Evolutionary conservation across 352 stramenopile species (phyloP).

Genomic region (Pythium periplocum): DNA sequence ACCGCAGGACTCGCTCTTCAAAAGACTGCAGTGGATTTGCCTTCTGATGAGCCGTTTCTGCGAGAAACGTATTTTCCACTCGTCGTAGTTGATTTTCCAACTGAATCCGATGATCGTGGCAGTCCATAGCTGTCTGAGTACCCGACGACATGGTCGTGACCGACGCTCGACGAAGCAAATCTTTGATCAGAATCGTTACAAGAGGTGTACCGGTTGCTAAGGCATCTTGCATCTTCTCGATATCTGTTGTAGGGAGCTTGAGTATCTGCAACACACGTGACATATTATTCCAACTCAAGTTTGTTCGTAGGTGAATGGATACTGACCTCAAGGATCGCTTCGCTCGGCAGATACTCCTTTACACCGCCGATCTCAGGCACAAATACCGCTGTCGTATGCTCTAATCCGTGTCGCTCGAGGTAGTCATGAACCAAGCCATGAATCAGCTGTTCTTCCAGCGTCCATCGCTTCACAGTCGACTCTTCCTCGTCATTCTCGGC

Average conservation of each 20-base stretch:
- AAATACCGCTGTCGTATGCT: conserved; percentile 66
- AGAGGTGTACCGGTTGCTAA: conserved; percentile 10
- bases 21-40: conserved; percentile 28
- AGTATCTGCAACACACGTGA: conserved; percentile 25
- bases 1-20: conserved; percentile 60
- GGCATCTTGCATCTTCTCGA: no score
- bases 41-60: conserved; percentile 34
- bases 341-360: conserved; percentile 33
- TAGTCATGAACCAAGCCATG: conserved; percentile 60
- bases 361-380: conserved; percentile 53
- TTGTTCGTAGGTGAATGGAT: no score
- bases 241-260: neutral
- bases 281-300: neutral
- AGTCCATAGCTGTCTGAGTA: conserved; percentile 63
- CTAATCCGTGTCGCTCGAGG: conserved; percentile 33
- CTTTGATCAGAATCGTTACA: conserved; percentile 24
- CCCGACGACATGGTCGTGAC: conserved; percentile 29
- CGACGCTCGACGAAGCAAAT: conserved; percentile 26
- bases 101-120: conserved; percentile 49
- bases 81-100: conserved; percentile 55
- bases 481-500: conserved; percentile 8
- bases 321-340: conserved; percentile 21
- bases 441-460: conserved; percentile 44
- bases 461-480: conserved; percentile 6
- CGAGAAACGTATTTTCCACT: conserved; percentile 57